Evolutionary conservation across 2,329 filamentous ascomycete genomes (phyloP).

Genomic region (Myriosclerotinia curreyana): DNA sequence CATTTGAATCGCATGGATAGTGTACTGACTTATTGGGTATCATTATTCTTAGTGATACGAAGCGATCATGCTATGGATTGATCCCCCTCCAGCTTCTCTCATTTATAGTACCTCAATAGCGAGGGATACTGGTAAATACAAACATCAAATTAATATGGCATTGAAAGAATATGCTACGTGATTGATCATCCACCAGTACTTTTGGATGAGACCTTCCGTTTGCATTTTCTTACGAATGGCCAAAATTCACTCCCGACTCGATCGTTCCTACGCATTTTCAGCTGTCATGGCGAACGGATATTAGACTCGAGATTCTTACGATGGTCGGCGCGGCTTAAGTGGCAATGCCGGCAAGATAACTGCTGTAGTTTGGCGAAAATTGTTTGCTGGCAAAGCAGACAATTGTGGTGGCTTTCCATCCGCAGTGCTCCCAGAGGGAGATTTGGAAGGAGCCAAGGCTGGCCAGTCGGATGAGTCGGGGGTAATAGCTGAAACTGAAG

Average conservation of each 20-base stretch:
- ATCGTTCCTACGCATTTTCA: slow-evolving; percentile 24
- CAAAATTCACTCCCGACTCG: slow-evolving; percentile 23
- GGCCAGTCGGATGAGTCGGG: slow-evolving; percentile 29
- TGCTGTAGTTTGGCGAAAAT: not conserved
- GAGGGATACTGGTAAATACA: not conserved
- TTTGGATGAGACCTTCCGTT: slow-evolving; percentile 15
- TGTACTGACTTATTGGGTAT: not conserved
- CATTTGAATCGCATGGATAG: not conserved
- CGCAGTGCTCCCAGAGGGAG: slow-evolving; percentile 25
- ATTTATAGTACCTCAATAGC: not conserved
- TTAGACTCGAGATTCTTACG: slow-evolving; percentile 20
- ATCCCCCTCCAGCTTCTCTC: not conserved
- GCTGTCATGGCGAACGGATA: slow-evolving; percentile 15
- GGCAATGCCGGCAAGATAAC: slow-evolving; percentile 16
- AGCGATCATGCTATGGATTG: not conserved
- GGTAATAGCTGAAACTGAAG: not conserved
- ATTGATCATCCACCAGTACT: not conserved
- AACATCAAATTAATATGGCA: not conserved
- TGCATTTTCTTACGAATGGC: slow-evolving; percentile 30
- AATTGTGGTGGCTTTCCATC: slow-evolving; percentile 28
- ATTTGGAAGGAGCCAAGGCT: slow-evolving; percentile 26
- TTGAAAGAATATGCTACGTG: not conserved
- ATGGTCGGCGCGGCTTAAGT: slow-evolving; percentile 4
- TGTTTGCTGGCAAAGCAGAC: slow-evolving; percentile 19
- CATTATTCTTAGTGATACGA: not conserved